Evolutionary conservation across 257 asterid genomes (phyloP).

Genomic region (Petrea volubilis): DNA sequence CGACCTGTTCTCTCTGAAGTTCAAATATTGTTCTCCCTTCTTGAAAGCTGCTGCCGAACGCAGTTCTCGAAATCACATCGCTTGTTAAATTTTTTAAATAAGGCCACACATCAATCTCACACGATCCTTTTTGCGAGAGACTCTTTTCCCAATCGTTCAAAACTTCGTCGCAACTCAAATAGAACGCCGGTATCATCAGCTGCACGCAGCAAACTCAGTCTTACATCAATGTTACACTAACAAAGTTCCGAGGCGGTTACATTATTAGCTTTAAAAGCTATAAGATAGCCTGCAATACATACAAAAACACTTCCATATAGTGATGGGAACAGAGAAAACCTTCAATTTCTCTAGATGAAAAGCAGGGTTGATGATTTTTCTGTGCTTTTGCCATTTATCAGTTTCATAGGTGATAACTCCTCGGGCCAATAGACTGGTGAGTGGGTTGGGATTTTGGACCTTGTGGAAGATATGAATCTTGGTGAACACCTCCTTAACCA

Average conservation of each 20-base stretch:
- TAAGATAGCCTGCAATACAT: too few species aligned
- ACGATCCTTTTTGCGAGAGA: too few species aligned
- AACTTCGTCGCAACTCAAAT: neutral
- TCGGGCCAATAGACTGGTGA: conserved; percentile 26
- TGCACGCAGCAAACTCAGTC: neutral
- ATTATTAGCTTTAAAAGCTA: too few species aligned
- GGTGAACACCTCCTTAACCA: conserved; percentile 42
- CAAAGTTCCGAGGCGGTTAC: too few species aligned
- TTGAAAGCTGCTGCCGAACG: conserved; percentile 61
- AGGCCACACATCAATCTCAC: too few species aligned
- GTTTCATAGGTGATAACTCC: conserved; percentile 40
- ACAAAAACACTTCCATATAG: too few species aligned
- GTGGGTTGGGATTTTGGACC: conserved; percentile 37
- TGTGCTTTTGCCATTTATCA: conserved; percentile 62
- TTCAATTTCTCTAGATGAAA: too few species aligned
- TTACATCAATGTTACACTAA: too few species aligned
- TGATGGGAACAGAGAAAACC: too few species aligned
- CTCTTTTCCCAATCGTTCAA: neutral
- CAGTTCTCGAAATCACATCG: conserved; percentile 56
- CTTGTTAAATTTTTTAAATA: conserved; percentile 33
- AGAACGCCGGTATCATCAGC: neutral
- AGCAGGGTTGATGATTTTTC: conserved; percentile 61
- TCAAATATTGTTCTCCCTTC: conserved; percentile 49
- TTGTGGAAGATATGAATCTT: conserved; percentile 36
- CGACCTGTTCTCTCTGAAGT: conserved; percentile 45